Percentiles rank a stretch among this genome's conserved stretches.
These are phyloP conservation scores for Sporisorium reilianum DNA, from an alignment of 1,284 basidiomycete species.

Conservation along the genomic window DNA sequence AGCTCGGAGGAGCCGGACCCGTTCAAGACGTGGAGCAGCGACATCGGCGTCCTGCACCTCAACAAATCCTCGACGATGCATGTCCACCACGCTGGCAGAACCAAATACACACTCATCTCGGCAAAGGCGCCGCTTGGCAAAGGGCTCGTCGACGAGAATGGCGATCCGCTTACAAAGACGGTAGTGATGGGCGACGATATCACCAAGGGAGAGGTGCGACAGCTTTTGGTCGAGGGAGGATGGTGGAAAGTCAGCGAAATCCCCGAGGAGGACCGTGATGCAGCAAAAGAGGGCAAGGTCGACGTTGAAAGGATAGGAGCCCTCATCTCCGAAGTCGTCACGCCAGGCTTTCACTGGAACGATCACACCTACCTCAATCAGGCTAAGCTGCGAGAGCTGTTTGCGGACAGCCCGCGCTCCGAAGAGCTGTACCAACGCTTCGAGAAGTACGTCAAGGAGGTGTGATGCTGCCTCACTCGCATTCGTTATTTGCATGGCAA, in stretches of 20 bases:
- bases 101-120: conserved; percentile 54
- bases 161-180: conserved; percentile 36
- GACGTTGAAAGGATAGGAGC: conserved; percentile 33
- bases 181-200: conserved; percentile 52
- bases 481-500: background rate
- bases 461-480: background rate
- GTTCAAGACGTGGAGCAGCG: conserved; percentile 45
- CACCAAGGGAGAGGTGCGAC: conserved; percentile 46
- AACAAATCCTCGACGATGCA: conserved; percentile 56
- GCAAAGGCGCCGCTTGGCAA: conserved; percentile 44
- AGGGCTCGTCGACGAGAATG: conserved; percentile 32
- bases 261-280: conserved; percentile 28
- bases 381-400: conserved; percentile 32
- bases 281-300: conserved; percentile 11
- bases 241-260: conserved; percentile 60
- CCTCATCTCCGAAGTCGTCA: conserved; percentile 55
- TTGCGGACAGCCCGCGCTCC: conserved; percentile 24
- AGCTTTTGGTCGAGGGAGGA: conserved; percentile 49
- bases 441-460: conserved; percentile 46
- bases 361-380: conserved; percentile 50
- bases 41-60: conserved; percentile 48
- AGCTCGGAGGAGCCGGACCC: conserved; percentile 23
- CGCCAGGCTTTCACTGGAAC: conserved; percentile 55
- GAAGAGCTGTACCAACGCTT: conserved; percentile 32
- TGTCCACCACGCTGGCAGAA: conserved; percentile 48